Conservation (phyloP, 106 monocot genomes). For the Vanilla planifolia region DNA sequence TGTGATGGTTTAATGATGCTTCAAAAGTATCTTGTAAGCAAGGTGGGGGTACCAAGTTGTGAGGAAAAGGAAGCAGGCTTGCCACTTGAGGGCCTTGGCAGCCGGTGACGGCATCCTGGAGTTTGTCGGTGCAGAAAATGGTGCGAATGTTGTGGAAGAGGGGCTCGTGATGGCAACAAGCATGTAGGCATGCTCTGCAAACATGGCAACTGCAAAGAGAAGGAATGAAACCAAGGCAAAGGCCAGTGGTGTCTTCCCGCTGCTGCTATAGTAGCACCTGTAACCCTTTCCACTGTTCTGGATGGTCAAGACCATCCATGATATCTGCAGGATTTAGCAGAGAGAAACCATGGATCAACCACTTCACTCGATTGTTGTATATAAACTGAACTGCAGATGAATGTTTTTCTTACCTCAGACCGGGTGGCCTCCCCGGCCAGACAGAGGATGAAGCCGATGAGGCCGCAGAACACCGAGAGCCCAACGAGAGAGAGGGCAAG, state of each 20-base stretch:
- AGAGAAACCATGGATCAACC: too few species aligned
- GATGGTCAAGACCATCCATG: constrained; percentile 44
- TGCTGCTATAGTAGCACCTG: constrained; percentile 59
- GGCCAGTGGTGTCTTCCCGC: constrained; percentile 46
- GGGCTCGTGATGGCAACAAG: constrained; percentile 49
- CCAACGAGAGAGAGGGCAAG: constrained; percentile 50
- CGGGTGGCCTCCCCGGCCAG: constrained; percentile 72
- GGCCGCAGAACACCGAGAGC: constrained; percentile 65
- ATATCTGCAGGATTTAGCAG: constrained; percentile 17
- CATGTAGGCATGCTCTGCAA: constrained; percentile 70
- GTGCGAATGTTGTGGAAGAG: constrained; percentile 2
- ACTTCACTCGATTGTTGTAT: too few species aligned
- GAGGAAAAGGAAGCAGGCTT: constrained; percentile 58
- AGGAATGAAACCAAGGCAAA: constrained; percentile 61
- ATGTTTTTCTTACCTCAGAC: constrained; percentile 48
- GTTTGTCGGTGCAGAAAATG: constrained; percentile 11
- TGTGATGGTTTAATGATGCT: too few species aligned
- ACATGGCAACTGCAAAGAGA: constrained; percentile 62
- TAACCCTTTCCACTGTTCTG: constrained; percentile 4
- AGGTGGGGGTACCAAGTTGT: constrained; percentile 54
- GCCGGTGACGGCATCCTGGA: constrained; percentile 10
- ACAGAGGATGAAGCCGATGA: constrained; percentile 63
- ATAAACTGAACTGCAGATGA: background rate
- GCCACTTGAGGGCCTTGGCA: constrained; percentile 29
- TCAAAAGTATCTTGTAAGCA: too few species aligned